Conservation (phyloP, 2,329 filamentous ascomycete species). For the Colletotrichum sidae region DNA sequence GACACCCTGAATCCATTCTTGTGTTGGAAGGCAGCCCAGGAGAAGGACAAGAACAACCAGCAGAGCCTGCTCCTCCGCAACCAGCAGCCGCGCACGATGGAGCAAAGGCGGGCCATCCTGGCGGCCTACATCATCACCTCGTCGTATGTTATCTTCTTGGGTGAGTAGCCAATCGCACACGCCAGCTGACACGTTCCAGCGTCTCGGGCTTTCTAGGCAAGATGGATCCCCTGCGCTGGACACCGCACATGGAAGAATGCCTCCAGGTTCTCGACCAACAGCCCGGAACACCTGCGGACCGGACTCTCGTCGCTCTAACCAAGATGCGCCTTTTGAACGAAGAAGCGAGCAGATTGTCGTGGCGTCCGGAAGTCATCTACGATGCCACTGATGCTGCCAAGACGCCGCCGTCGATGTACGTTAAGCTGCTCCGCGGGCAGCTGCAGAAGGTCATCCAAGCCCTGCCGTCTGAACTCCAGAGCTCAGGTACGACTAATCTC, state of each 20-base stretch:
- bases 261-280: conserved; percentile 54
- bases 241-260: conserved; percentile 65
- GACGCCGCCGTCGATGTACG: conserved; percentile 43
- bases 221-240: conserved; percentile 63
- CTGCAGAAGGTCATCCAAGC: conserved; percentile 42
- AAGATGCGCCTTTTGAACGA: conserved; percentile 49
- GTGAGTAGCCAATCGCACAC: not conserved
- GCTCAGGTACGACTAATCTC: conserved; percentile 45
- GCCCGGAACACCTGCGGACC: conserved; percentile 59
- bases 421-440: conserved; percentile 44
- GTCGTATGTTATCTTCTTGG: conserved; percentile 4
- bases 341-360: conserved; percentile 40
- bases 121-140: conserved; percentile 35
- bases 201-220: conserved; percentile 45
- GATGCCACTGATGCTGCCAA: not conserved
- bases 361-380: conserved; percentile 36
- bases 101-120: conserved; percentile 39
- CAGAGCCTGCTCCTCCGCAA: conserved; percentile 2
- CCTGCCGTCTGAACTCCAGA: conserved; percentile 40
- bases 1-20: conserved; percentile 29
- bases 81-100: conserved; percentile 37
- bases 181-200: conserved; percentile 1
- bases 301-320: conserved; percentile 55
- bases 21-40: conserved; percentile 34
- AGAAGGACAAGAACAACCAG: conserved; percentile 13